Evolutionary conservation across 495 filamentous ascomycete genomes (phyloP).

Genomic region (Podospora australis): DNA sequence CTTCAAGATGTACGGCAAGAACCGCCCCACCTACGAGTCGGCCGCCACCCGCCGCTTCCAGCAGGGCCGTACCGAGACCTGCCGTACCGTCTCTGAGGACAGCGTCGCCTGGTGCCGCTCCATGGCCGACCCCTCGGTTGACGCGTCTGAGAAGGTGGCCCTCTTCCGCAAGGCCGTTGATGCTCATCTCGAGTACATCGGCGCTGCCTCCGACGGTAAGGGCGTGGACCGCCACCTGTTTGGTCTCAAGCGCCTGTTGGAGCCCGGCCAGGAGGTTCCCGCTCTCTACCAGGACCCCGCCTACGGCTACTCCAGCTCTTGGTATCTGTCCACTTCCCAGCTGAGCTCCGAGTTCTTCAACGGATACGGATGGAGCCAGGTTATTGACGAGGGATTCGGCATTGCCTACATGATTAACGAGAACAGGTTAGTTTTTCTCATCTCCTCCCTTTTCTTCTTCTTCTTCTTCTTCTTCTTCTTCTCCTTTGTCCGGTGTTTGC

Average conservation of each 20-base stretch:
- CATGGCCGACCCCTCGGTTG: conserved; percentile 59
- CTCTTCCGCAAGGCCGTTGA: conserved; percentile 77
- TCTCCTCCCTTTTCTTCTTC: no score
- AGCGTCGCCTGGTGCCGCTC: conserved; percentile 85
- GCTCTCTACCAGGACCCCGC: conserved; percentile 81
- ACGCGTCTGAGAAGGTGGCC: conserved; percentile 57
- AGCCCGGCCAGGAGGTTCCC: conserved; percentile 75
- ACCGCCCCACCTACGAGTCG: conserved; percentile 96
- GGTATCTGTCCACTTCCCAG: conserved; percentile 86
- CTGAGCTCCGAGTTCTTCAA: conserved; percentile 96
- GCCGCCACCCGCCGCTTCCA: conserved; percentile 92
- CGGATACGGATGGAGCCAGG: conserved; percentile 99
- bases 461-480: no score
- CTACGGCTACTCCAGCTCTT: conserved; percentile 74
- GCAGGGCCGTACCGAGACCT: conserved; percentile 93
- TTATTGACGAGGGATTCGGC: conserved; percentile 91
- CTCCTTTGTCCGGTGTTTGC: not conserved
- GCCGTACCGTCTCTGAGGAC: conserved; percentile 85
- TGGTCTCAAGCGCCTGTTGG: conserved; percentile 85
- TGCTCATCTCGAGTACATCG: conserved; percentile 84
- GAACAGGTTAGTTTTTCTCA: conserved; percentile 51
- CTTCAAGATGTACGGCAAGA: conserved; percentile 98
- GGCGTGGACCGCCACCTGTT: conserved; percentile 97
- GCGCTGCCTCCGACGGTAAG: conserved; percentile 78
- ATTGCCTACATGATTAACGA: conserved; percentile 99